Evolutionary conservation across 352 stramenopile species (phyloP).

Genomic region (Hyphochytrium catenoides): DNA sequence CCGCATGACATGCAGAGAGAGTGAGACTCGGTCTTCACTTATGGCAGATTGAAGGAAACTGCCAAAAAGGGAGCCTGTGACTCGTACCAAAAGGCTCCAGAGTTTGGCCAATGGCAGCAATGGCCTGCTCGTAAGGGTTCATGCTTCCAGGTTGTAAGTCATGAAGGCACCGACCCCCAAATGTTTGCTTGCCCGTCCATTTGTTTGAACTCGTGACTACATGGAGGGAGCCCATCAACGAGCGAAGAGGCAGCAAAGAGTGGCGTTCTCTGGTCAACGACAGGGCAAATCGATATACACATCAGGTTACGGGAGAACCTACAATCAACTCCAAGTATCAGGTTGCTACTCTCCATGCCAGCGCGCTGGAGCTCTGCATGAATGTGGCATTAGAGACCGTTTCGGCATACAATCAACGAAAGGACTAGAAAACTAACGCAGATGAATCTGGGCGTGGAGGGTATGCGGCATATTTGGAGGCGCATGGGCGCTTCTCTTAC

Average conservation of each 20-base stretch:
- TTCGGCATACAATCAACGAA: no score
- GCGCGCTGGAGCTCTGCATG: constrained; percentile 26
- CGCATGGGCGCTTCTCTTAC: no score
- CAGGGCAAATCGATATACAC: no score
- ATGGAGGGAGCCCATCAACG: no score
- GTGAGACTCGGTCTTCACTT: no score
- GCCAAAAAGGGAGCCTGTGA: neutral
- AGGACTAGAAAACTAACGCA: no score
- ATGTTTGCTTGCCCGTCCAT: constrained; percentile 58
- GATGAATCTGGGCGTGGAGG: no score
- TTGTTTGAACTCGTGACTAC: constrained; percentile 68
- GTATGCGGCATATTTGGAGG: no score
- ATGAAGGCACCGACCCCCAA: constrained; percentile 33
- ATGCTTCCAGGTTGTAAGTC: constrained; percentile 19
- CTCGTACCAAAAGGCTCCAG: constrained; percentile 37
- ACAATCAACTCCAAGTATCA: constrained; percentile 64
- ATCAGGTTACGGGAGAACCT: constrained; percentile 28
- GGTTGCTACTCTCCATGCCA: constrained; percentile 53
- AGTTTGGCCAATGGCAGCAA: constrained; percentile 42
- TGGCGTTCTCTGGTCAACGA: no score
- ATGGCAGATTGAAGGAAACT: constrained; percentile 1
- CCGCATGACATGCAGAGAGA: no score
- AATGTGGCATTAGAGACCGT: no score
- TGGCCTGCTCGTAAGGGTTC: constrained; percentile 61
- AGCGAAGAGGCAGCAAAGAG: no score